Evolutionary conservation across 805 yeast species (phyloP).

Genomic region (Pichia nakasei): DNA sequence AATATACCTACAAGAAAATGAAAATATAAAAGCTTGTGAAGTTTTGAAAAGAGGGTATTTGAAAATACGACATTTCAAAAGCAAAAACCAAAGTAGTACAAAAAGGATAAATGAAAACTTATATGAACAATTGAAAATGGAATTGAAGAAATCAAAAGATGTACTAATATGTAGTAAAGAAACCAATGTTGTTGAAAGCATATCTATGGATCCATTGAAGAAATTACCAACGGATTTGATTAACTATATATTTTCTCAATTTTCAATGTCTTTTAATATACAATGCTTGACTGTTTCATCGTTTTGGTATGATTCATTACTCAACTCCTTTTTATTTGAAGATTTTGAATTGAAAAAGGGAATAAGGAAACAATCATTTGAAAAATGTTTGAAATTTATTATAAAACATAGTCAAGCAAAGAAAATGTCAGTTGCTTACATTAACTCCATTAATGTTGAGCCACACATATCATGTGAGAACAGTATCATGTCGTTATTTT

Average conservation of each 20-base stretch:
- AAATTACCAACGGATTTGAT: slow-evolving; percentile 21
- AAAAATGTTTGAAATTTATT: slow-evolving; percentile 11
- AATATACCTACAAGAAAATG: slow-evolving; percentile 20
- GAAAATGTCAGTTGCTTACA: not conserved
- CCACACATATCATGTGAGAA: not conserved
- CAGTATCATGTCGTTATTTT: not conserved
- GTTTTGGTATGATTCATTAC: slow-evolving; percentile 14
- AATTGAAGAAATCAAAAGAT: not conserved
- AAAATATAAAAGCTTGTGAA: slow-evolving; percentile 29
- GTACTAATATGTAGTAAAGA: too few species aligned
- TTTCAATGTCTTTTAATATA: slow-evolving; percentile 13
- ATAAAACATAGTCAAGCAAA: not conserved
- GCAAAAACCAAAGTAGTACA: slow-evolving; percentile 16
- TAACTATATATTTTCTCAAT: slow-evolving; percentile 5
- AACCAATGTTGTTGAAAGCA: too few species aligned
- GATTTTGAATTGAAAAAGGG: slow-evolving; percentile 8
- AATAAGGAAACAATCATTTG: slow-evolving; percentile 7
- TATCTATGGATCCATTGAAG: slow-evolving; percentile 15
- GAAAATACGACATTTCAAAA: slow-evolving; percentile 26
- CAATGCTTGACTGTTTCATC: slow-evolving; percentile 12
- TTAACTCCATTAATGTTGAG: not conserved
- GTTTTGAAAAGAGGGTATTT: slow-evolving; percentile 30
- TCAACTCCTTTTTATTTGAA: slow-evolving; percentile 10
- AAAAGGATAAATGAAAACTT: slow-evolving; percentile 29
- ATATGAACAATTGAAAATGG: slow-evolving; percentile 19